Percentiles rank a stretch among this genome's conserved stretches.
These are phyloP conservation scores for Fusarium mangiferae DNA, from an alignment of 2,329 filamentous ascomycete genomes.

Conservation along the genomic window DNA sequence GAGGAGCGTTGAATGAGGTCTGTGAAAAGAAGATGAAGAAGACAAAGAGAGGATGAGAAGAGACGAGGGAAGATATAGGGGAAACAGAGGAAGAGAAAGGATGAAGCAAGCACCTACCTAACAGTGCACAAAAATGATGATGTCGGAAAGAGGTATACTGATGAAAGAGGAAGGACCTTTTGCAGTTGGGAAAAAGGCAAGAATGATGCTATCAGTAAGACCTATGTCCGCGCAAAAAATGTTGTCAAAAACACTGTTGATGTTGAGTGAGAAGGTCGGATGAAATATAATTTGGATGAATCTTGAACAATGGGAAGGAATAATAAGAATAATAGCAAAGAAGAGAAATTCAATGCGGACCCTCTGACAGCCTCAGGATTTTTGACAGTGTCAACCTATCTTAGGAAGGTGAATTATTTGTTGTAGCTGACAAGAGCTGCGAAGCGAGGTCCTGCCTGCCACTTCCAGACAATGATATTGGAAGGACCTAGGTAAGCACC, in stretches of 20 bases:
- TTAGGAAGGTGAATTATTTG: not conserved
- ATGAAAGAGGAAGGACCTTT: conserved; percentile 21
- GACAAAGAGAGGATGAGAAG: conserved; percentile 24
- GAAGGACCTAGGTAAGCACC: not conserved
- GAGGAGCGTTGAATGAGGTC: conserved; percentile 55
- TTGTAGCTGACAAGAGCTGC: conserved; percentile 15
- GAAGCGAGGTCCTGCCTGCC: not conserved
- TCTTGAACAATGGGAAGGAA: conserved; percentile 4
- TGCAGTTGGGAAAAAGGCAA: conserved; percentile 25
- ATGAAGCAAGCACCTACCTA: conserved; percentile 36
- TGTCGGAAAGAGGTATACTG: conserved; percentile 32
- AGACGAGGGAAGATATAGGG: conserved; percentile 18
- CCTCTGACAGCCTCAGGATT: not conserved
- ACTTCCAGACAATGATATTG: not conserved
- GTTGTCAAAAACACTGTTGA: not conserved
- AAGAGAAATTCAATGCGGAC: not conserved
- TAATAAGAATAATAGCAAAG: not conserved
- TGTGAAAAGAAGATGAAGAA: conserved; percentile 50
- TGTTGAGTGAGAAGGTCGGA: conserved; percentile 12
- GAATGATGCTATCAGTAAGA: conserved; percentile 34
- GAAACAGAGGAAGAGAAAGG: conserved; percentile 6
- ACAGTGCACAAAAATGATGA: conserved; percentile 26
- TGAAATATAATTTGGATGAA: conserved; percentile 3
- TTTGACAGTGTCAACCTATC: not conserved
- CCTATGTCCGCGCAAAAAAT: conserved; percentile 12